A percentile compares a stretch with the other conserved stretches of the same genome.
These are phyloP conservation scores for Macrophomina pseudophaseolina DNA, from an alignment of 2,329 filamentous ascomycete genomes.

Conservation along the genomic window DNA sequence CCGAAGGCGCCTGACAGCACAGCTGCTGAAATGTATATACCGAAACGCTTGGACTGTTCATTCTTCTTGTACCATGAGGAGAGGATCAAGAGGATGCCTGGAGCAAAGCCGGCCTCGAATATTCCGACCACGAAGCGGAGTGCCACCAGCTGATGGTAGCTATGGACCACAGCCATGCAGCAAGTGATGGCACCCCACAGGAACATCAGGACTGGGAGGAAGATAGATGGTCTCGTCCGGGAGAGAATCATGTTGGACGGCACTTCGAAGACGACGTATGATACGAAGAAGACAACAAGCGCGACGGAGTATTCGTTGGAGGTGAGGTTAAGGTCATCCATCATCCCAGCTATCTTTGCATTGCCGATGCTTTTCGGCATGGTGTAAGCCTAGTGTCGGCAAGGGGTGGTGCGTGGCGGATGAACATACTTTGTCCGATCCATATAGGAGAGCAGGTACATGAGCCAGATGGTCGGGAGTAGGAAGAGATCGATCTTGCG, in stretches of 20 bases:
- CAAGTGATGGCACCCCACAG: slow-evolving; percentile 59
- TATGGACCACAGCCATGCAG: slow-evolving; percentile 56
- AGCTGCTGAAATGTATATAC: slow-evolving; percentile 63
- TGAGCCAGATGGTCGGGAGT: slow-evolving; percentile 56
- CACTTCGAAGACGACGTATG: slow-evolving; percentile 60
- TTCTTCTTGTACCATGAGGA: slow-evolving; percentile 65
- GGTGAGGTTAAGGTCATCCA: slow-evolving; percentile 51
- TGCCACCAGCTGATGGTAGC: slow-evolving; percentile 55
- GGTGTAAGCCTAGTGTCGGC: not conserved
- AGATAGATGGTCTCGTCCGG: slow-evolving; percentile 56
- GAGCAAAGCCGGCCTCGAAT: slow-evolving; percentile 61
- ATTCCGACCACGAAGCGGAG: slow-evolving; percentile 62
- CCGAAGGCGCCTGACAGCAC: slow-evolving; percentile 62
- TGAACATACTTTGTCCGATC: slow-evolving; percentile 44
- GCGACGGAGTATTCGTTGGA: slow-evolving; percentile 57
- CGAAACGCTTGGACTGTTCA: slow-evolving; percentile 63
- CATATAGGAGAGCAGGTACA: slow-evolving; percentile 57
- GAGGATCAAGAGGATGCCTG: slow-evolving; percentile 60
- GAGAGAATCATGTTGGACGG: slow-evolving; percentile 61
- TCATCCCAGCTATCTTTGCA: slow-evolving; percentile 59
- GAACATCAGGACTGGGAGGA: slow-evolving; percentile 57
- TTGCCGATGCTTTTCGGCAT: slow-evolving; percentile 51
- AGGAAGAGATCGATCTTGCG: slow-evolving; percentile 53
- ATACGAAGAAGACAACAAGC: slow-evolving; percentile 61
- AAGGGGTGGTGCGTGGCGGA: not conserved